Base-by-base conservation (phyloP, 2,329 filamentous ascomycete genomes). In the Pseudogymnoascus pannorum region DNA sequence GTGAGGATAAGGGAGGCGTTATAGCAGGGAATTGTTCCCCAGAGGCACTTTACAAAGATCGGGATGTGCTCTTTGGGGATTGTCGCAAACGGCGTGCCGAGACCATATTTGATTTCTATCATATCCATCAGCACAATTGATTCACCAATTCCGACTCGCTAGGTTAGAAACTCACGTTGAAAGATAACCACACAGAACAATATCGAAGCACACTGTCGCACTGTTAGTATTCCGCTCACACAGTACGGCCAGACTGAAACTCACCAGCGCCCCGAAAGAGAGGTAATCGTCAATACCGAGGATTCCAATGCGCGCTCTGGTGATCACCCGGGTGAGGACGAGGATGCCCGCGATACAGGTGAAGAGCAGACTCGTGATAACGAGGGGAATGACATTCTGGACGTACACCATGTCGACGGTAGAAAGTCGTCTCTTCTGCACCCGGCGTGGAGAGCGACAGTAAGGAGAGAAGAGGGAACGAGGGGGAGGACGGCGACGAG, bases 21-120 rank as follows among this genome's bases (percentile, higher is more conserved):
- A 62, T 71, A 71, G 16, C 66, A 54, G 2, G 66, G 63, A 36
- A 70, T 64, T 2, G 68, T 70, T n/a, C 65, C 64, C 63, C 66
- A 71, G 3, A 71, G 64, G 2, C 64, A 64, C 64, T 69, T 22
- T n/a, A 16, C 26, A 2, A 59, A 36, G 33, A 31, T 3, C 3
- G 40, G 20, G 20, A 44, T 44, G 5, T 44, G 22, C 40, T 44
- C 40, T 5, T 0, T 9, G 3, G 40, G 40, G 14, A 44, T 44
- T 20, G 40, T 44, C 4, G 18, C 20, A 24, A 44, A 44, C 3
- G 40, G 40, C 11, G 40, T 44, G 12, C 40, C 40, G 40, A 44
- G 40, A 5, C 40, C 40, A 44, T 44, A 44, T 44, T 44, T 44
- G 16, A 44, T 44, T 44, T 44, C 40, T 44, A 44, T 44, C 1